These are phyloP conservation scores for Globisporangium cystogenes DNA, from an alignment of 352 stramenopile species.

Conservation along the genomic window DNA sequence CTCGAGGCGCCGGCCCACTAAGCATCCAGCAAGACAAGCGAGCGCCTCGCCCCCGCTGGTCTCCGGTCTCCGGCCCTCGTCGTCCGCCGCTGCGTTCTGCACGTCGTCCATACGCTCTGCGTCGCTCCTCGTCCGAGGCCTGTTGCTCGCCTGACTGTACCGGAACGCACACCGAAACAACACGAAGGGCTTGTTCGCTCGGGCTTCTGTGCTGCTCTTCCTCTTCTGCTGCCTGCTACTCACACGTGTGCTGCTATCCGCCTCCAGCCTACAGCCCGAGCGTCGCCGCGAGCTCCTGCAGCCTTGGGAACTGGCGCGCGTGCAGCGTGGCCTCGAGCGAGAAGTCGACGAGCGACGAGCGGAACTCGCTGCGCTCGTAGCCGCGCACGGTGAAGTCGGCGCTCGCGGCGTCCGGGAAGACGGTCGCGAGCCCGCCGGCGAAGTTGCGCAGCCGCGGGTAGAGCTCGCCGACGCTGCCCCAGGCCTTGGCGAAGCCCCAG, in stretches of 20 bases:
- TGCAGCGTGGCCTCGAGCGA: constrained; percentile 11
- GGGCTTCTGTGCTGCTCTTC: no score
- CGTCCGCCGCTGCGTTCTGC: not conserved
- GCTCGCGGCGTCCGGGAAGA: constrained; percentile 2
- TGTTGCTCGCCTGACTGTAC: not conserved
- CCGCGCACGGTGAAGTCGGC: not conserved
- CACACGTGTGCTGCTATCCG: not conserved
- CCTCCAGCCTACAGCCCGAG: constrained; percentile 5
- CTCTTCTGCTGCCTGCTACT: no score
- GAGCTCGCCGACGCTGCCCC: constrained; percentile 9
- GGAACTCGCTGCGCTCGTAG: constrained; percentile 13
- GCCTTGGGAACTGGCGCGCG: constrained; percentile 6
- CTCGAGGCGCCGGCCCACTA: constrained; percentile 30
- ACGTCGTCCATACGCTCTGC: constrained; percentile 1
- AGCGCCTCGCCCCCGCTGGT: not conserved
- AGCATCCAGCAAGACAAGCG: not conserved
- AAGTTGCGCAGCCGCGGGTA: constrained; percentile 12
- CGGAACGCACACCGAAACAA: no score
- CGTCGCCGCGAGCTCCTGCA: constrained; percentile 5
- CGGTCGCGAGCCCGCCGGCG: constrained; percentile 9
- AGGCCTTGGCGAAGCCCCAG: constrained; percentile 9
- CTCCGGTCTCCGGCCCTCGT: constrained; percentile 5
- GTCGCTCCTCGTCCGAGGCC: not conserved
- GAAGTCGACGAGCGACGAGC: constrained; percentile 14
- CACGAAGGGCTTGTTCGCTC: no score